Evolutionary conservation across 1,284 basidiomycete species (phyloP).

Genomic region (Pseudozyma thailandica): DNA sequence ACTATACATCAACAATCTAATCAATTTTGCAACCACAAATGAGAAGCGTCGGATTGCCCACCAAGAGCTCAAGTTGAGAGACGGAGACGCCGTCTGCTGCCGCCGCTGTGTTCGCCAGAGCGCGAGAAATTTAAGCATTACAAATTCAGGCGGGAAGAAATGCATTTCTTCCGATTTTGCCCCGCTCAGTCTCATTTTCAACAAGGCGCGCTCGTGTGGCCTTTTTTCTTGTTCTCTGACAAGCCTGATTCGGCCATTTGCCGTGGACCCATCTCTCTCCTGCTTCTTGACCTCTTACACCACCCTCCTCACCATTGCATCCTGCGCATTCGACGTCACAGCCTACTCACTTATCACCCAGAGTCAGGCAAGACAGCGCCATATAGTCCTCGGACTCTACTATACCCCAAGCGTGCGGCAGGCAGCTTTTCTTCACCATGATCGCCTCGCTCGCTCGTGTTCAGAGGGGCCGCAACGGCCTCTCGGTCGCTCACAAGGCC

Average conservation of each 20-base stretch:
- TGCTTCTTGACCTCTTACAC: background rate
- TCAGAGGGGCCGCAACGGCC: conserved; percentile 33
- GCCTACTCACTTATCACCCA: background rate
- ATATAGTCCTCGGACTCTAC: background rate
- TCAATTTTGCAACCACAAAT: conserved; percentile 9
- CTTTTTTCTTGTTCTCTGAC: background rate
- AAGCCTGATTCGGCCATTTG: conserved; percentile 16
- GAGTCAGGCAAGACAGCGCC: conserved; percentile 2
- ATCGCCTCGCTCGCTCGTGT: conserved; percentile 45
- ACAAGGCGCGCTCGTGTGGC: conserved; percentile 1
- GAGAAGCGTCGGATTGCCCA: conserved; percentile 22
- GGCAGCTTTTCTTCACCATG: conserved; percentile 15
- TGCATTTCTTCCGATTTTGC: conserved; percentile 16
- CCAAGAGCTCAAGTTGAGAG: background rate
- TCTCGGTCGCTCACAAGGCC: conserved; percentile 40
- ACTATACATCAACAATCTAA: background rate
- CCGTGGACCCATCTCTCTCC: background rate
- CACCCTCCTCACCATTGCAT: background rate
- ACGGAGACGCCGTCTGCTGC: conserved; percentile 15
- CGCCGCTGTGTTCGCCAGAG: background rate
- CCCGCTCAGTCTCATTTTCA: background rate
- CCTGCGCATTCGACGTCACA: conserved; percentile 1
- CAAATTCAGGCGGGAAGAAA: background rate
- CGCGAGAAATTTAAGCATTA: no score
- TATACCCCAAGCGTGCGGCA: background rate